Evolutionary conservation across 352 stramenopile species (phyloP).

Genomic region (Phytophthora pini): DNA sequence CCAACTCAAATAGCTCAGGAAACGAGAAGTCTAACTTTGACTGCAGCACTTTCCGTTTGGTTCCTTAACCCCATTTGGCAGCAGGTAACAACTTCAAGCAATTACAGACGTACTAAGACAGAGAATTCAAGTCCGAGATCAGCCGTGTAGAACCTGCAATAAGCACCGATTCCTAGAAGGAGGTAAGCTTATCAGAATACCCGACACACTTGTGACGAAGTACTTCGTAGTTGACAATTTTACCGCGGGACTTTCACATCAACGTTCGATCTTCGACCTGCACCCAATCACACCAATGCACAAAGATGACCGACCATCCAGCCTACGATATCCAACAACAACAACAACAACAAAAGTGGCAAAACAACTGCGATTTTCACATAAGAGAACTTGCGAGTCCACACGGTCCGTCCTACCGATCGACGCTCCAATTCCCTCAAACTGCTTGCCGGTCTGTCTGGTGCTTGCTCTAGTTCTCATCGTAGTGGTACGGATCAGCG

Average conservation of each 20-base stretch:
- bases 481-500: constrained; percentile 87
- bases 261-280: too few relatives aligned
- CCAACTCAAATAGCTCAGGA: constrained; percentile 19
- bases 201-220: too few relatives aligned
- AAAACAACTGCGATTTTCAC: constrained; percentile 25
- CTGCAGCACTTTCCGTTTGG: neutral
- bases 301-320: neutral
- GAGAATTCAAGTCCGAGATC: too few relatives aligned
- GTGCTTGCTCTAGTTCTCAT: constrained; percentile 67
- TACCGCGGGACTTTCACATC: too few relatives aligned
- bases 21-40: constrained; percentile 14
- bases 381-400: constrained; percentile 12
- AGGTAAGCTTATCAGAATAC: too few relatives aligned
- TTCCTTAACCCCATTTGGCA: too few relatives aligned
- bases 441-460: constrained; percentile 15
- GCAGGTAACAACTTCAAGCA: too few relatives aligned
- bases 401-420: constrained; percentile 4
- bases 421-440: neutral
- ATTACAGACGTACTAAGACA: too few relatives aligned
- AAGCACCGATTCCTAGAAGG: too few relatives aligned
- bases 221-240: too few relatives aligned
- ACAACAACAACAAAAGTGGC: constrained; percentile 3
- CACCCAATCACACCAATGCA: too few relatives aligned
- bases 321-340: neutral
- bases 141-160: too few relatives aligned